These are phyloP conservation scores for Phaeomoniella chlamydospora DNA, from an alignment of 2,329 filamentous ascomycete species.

Conservation along the genomic window DNA sequence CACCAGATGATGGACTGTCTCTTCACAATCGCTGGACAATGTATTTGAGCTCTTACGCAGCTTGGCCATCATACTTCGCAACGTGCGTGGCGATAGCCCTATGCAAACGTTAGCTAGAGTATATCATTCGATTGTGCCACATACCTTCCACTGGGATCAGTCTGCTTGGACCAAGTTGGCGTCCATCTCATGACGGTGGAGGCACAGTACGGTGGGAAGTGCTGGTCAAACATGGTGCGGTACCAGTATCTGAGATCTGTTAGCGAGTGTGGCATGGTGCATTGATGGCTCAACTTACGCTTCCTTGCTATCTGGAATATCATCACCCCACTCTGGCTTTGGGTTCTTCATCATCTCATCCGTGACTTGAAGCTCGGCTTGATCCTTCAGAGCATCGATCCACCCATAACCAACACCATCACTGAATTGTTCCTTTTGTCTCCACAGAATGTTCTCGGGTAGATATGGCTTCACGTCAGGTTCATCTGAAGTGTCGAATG, in stretches of 20 bases:
- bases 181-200: constrained; percentile 93
- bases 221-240: constrained; percentile 95
- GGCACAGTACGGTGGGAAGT: constrained; percentile 85
- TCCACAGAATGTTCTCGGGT: constrained; percentile 90
- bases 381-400: constrained; percentile 96
- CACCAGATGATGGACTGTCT: too few species aligned
- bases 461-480: constrained; percentile 71
- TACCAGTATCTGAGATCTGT: constrained; percentile 66
- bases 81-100: constrained; percentile 66
- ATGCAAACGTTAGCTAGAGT: constrained; percentile 7
- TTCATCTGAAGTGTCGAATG: constrained; percentile 86
- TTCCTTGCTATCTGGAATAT: constrained; percentile 93
- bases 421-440: constrained; percentile 99
- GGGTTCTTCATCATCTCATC: constrained; percentile 99
- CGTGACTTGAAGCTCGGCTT: constrained; percentile 73
- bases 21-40: too few species aligned
- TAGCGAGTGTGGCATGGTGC: constrained; percentile 9
- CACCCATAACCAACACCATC: constrained; percentile 98
- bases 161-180: constrained; percentile 93
- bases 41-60: too few species aligned
- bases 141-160: constrained; percentile 83
- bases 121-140: constrained; percentile 12
- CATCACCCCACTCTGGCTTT: constrained; percentile 85
- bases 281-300: constrained; percentile 42
- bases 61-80: constrained; percentile 57